phyloP scores from a whole-genome alignment of 192 early-diverging fungal genomes.

The Gamsiella multidivaricata region DNA sequence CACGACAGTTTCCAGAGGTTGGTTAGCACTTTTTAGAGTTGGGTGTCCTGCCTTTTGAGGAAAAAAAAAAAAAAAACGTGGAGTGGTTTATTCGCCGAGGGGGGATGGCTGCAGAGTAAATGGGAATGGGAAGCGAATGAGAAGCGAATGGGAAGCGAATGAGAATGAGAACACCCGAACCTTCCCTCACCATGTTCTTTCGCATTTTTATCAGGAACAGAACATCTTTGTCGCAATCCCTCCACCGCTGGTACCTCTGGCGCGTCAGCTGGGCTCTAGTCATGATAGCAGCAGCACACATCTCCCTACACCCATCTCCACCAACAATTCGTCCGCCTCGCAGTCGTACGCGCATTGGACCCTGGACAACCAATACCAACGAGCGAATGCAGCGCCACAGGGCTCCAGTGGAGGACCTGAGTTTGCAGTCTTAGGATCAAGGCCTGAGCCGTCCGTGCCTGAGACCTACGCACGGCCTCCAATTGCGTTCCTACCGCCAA shows the following conservation, averaged over 20 bases:
- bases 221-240: conserved; percentile 36
- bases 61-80: background rate
- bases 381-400: background rate
- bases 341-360: conserved; percentile 23
- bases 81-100: background rate
- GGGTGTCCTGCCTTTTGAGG: background rate
- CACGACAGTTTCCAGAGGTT: conserved; percentile 14
- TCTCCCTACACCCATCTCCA: conserved; percentile 24
- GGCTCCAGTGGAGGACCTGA: background rate
- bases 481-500: background rate
- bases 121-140: too few species aligned
- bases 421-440: background rate
- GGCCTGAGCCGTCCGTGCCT: background rate
- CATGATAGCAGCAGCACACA: conserved; percentile 7
- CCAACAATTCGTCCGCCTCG: conserved; percentile 15
- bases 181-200: background rate
- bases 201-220: background rate
- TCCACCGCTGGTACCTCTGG: conserved; percentile 21
- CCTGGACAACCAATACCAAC: background rate
- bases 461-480: background rate
- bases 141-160: background rate
- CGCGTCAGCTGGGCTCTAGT: conserved; percentile 21
- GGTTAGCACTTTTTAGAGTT: background rate
- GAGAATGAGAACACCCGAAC: background rate
- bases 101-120: background rate